Evolutionary conservation across 2,329 filamentous ascomycete genomes (phyloP).

Genomic region (Bipolaris bicolor): DNA sequence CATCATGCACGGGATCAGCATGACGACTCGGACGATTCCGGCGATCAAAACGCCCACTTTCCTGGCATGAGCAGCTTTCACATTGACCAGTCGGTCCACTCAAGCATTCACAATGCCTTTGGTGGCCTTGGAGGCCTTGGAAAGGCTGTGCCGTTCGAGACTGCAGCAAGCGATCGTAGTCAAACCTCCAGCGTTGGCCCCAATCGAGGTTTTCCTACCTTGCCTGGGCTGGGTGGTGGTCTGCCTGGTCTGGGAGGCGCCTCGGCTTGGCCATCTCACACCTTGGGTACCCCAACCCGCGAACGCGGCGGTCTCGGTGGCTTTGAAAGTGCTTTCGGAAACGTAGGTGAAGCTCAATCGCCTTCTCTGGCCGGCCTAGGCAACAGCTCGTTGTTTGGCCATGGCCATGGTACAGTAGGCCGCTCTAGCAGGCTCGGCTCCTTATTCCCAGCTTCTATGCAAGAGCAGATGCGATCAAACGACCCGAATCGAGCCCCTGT

Average conservation of each 20-base stretch:
- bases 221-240: constrained; percentile 66
- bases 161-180: constrained; percentile 82
- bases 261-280: constrained; percentile 66
- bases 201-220: constrained; percentile 69
- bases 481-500: constrained; percentile 55
- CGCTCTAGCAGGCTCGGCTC: constrained; percentile 84
- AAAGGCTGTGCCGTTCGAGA: constrained; percentile 53
- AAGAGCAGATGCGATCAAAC: constrained; percentile 80
- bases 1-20: constrained; percentile 73
- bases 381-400: constrained; percentile 67
- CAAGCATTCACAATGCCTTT: constrained; percentile 57
- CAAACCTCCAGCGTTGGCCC: constrained; percentile 89
- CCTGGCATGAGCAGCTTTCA: constrained; percentile 62
- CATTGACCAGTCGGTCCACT: constrained; percentile 52
- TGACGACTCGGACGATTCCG: constrained; percentile 62
- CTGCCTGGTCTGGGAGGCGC: constrained; percentile 65
- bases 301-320: constrained; percentile 64
- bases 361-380: constrained; percentile 71
- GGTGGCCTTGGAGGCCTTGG: constrained; percentile 62
- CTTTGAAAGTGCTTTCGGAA: constrained; percentile 67
- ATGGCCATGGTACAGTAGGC: constrained; percentile 69
- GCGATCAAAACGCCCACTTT: constrained; percentile 58
- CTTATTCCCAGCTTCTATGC: constrained; percentile 86
- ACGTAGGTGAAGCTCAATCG: constrained; percentile 78
- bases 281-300: constrained; percentile 74